Base-by-base conservation (phyloP, 257 asterid species). In the Lycium barbarum region DNA sequence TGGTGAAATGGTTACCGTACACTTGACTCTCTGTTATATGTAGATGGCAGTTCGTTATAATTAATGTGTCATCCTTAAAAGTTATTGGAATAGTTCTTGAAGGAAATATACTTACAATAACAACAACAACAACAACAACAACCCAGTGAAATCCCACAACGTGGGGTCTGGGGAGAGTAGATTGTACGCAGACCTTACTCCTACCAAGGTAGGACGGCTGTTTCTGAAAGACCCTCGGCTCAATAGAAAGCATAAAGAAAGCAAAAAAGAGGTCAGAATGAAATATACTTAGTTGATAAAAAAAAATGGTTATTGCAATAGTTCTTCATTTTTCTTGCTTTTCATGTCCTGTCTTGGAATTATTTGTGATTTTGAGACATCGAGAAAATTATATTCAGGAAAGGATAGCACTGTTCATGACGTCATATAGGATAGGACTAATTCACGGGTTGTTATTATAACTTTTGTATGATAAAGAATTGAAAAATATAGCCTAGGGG, bases 71-170 rank as follows among this genome's bases (percentile, higher is more conserved):
- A 51, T 78, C 49, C 51, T 14, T 62, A 53, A 78, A 11, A 53
- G 82, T 78, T 26, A 53, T 78, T 78, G 47, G 49, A 78, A 53
- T 78, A 78, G 26, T 18, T 76, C 45, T 76, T 53, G 43, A 49
- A n/a, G n/a, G n/a, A n/a, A n/a, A n/a, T n/a, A n/a, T n/a, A n/a
- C n/a, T n/a, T n/a, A n/a, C n/a, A n/a, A n/a, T n/a, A n/a, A n/a
- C n/a, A n/a, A n/a, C n/a, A n/a, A n/a, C n/a, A n/a, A n/a, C n/a
- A n/a, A n/a, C n/a, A n/a, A n/a, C n/a, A n/a, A n/a, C n/a, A n/a
- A n/a, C n/a, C n/a, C n/a, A n/a, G n/a, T n/a, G n/a, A n/a, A n/a
- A n/a, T n/a, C n/a, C n/a, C n/a, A n/a, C n/a, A n/a, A n/a, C n/a
- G n/a, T n/a, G n/a, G n/a, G n/a, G n/a, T n/a, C n/a, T n/a, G n/a